Percentiles rank a stretch among this genome's conserved stretches.
Evolutionary conservation across 257 asterid genomes (phyloP).

Genomic region (Forsythia suspensa): DNA sequence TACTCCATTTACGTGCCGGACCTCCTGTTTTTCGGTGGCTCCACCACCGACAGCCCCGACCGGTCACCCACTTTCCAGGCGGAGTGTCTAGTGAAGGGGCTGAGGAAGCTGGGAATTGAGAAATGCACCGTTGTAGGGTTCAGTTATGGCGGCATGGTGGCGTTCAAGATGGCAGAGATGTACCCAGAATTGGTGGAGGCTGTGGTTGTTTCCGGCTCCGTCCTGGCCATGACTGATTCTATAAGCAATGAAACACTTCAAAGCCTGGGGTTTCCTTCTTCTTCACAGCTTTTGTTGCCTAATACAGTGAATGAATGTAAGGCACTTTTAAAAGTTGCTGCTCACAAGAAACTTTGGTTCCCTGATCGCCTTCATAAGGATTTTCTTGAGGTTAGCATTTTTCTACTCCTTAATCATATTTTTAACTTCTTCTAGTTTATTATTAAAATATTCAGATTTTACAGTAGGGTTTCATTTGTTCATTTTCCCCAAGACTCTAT

Average conservation of each 20-base stretch:
- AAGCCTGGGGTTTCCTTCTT: slow-evolving; percentile 66
- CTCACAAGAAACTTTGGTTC: slow-evolving; percentile 82
- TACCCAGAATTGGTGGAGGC: slow-evolving; percentile 64
- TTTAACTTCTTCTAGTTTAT: too few species aligned
- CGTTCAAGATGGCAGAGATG: slow-evolving; percentile 87
- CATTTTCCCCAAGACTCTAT: too few species aligned
- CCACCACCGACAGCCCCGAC: slow-evolving; percentile 57
- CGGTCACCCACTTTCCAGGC: slow-evolving; percentile 85
- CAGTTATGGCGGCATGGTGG: slow-evolving; percentile 97
- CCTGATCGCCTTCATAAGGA: slow-evolving; percentile 81
- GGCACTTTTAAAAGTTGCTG: slow-evolving; percentile 75
- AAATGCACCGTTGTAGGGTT: slow-evolving; percentile 77
- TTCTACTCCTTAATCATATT: too few species aligned
- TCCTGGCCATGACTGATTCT: slow-evolving; percentile 81
- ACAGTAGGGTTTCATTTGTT: too few species aligned
- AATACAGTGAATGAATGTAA: slow-evolving; percentile 64
- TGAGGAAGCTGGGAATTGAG: slow-evolving; percentile 65
- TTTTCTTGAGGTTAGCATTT: slow-evolving; percentile 61
- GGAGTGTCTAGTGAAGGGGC: slow-evolving; percentile 57
- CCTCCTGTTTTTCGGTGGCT: slow-evolving; percentile 87
- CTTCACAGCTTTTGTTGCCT: slow-evolving; percentile 80
- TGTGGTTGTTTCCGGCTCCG: slow-evolving; percentile 70
- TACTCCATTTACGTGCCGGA: slow-evolving; percentile 82
- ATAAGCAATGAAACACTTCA: slow-evolving; percentile 48
- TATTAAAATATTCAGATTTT: too few species aligned